These are phyloP conservation scores for Dictyostelium capitatum DNA, from an alignment of 78 protist genomes.

Conservation along the genomic window DNA sequence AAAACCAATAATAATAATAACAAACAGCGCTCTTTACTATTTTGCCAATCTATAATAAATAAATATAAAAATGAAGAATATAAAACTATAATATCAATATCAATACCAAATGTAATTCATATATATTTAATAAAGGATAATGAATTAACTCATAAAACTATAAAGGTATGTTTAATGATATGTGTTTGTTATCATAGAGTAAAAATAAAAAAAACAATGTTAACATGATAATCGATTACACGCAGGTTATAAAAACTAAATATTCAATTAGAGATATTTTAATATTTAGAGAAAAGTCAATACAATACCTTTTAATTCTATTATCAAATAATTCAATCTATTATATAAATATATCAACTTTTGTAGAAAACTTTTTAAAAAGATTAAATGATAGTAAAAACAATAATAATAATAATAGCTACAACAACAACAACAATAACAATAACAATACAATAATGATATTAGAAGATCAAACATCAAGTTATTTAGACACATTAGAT, in stretches of 20 bases:
- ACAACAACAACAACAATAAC: neutral
- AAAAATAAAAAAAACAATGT: no score
- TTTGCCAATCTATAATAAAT: neutral
- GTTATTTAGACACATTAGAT: neutral
- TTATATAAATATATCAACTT: neutral
- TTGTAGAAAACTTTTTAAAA: neutral
- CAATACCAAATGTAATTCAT: conserved; percentile 12
- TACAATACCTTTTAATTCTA: neutral
- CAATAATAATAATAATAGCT: neutral
- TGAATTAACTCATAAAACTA: neutral
- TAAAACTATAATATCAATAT: conserved; percentile 1
- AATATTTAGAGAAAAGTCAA: neutral
- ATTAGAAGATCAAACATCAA: neutral
- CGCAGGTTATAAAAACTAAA: conserved; percentile 3
- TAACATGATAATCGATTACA: no score
- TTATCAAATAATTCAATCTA: conserved; percentile 14
- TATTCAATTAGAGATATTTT: neutral
- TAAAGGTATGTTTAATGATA: conserved; percentile 8
- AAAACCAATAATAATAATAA: neutral
- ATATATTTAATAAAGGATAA: neutral
- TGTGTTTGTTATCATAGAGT: no score
- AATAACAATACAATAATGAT: neutral
- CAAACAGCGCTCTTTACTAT: neutral
- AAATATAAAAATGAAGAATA: neutral
- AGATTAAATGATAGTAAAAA: no score